Evolutionary conservation across 140 eudicot species (phyloP).

Genomic region (Cichorium intybus): DNA sequence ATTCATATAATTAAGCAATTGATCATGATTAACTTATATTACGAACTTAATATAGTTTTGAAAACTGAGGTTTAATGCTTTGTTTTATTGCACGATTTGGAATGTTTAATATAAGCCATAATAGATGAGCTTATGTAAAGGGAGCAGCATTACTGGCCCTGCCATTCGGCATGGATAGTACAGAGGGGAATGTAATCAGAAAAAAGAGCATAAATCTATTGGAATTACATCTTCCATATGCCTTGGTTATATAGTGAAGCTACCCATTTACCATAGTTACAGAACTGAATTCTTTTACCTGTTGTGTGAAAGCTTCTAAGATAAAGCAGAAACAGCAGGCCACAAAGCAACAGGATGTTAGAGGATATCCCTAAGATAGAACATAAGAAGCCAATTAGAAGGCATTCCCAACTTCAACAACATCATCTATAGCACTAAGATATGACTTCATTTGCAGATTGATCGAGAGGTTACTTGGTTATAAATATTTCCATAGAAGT

Average conservation of each 20-base stretch:
- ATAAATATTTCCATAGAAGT: neutral
- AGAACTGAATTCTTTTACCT: neutral
- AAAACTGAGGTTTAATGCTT: neutral
- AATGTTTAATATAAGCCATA: neutral
- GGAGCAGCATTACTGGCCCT: slow-evolving; percentile 1
- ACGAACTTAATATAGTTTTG: neutral
- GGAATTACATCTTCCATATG: neutral
- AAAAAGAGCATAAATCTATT: neutral
- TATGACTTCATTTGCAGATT: neutral
- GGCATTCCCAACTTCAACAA: neutral
- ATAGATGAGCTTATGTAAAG: neutral
- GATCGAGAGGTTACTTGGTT: neutral
- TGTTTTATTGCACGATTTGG: neutral
- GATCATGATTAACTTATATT: slow-evolving; percentile 1
- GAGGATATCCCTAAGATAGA: slow-evolving; percentile 7
- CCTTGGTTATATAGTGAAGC: neutral
- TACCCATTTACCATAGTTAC: neutral
- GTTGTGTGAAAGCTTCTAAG: slow-evolving; percentile 5
- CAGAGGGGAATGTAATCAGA: neutral
- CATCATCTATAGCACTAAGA: neutral
- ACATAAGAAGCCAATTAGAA: neutral
- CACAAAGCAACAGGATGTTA: neutral
- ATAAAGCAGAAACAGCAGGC: slow-evolving; percentile 1
- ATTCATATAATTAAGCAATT: slow-evolving; percentile 7
- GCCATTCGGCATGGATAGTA: neutral